Base-by-base conservation (phyloP, 1,139 yeast species). In the Candida sanyaensis region DNA sequence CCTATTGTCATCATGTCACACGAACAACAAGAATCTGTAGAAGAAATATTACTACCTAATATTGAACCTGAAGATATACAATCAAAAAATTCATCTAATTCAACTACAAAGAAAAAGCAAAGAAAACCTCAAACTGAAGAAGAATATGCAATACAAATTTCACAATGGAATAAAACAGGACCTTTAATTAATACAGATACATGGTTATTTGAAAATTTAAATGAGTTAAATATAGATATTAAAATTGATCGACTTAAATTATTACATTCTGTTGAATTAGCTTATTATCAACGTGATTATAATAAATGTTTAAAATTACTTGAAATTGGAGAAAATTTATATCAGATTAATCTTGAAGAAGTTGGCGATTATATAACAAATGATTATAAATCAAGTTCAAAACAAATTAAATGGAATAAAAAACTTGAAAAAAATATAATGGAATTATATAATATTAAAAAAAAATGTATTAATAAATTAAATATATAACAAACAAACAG, bases 91-190 rank as follows among this genome's bases (percentile, higher is more conserved):
- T 27, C 45, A 31, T 10, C 30, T 41, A 42, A 42, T 41, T 29
- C 23, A 17, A 17, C 21, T 24, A 45, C 33, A 39, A 29, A 23
- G 27, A 31, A 40, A 21, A 53, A 48, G 33, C 54, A 53, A 48
- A 49, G 91, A 37, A 84, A 83, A 54, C 81, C 80, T 0, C 91
- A 86, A 58, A 60, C 81, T 1, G 80, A 76, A 38, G 86, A 80
- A 50, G 83, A 78, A 44, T 85, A 65, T 54, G 60, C 56, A 21
- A 58, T 51, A 5, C 89, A 86, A 56, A 64, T 67, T 48, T 38
- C 47, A 1, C 75, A 71, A 50, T 85, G 80, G 59, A 63, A 61
- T 47, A 48, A 53, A 2, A 51, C 65, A 0, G 90, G 90, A 0
- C 89, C 89, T 0, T 64, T 68, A 3, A 56, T 78, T 24, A 78